phyloP scores from a whole-genome alignment of 2,329 filamentous ascomycete species.

The Aspergillus thermomutatus region DNA sequence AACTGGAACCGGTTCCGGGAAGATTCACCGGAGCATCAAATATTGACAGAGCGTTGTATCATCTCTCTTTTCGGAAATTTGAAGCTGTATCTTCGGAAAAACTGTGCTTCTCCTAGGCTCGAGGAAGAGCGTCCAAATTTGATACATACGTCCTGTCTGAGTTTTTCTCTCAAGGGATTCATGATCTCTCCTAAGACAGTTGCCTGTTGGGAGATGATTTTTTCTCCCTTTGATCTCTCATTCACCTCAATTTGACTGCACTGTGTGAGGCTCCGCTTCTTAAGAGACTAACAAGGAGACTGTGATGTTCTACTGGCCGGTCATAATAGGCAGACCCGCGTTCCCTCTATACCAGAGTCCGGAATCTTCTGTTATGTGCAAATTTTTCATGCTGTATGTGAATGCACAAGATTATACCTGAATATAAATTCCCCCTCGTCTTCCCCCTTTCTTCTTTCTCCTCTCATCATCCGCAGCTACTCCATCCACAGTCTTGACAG shows the following conservation, averaged over 20 bases:
- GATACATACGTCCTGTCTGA: too few species aligned
- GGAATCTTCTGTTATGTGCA: neutral
- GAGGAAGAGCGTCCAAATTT: neutral
- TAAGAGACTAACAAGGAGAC: neutral
- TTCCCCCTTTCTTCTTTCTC: neutral
- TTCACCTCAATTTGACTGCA: neutral
- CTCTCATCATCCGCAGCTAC: neutral
- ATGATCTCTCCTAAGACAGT: neutral
- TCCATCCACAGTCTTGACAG: neutral
- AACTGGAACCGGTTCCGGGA: too few species aligned
- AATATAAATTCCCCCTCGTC: neutral
- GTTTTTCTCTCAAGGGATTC: neutral
- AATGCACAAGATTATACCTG: neutral
- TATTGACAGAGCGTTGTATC: neutral
- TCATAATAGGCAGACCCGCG: neutral
- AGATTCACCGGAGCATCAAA: too few species aligned
- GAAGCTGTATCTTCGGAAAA: neutral
- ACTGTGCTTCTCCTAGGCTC: neutral
- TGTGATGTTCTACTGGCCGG: neutral
- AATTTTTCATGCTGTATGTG: neutral
- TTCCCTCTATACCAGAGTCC: neutral
- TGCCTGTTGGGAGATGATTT: neutral
- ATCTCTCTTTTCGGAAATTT: neutral
- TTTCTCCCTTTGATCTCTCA: neutral
- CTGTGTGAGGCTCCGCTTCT: neutral